A percentile compares a stretch with the other conserved stretches of the same genome.
phyloP scores from a whole-genome alignment of 331 rosid genomes.

The Erythrophleum ivorense region DNA sequence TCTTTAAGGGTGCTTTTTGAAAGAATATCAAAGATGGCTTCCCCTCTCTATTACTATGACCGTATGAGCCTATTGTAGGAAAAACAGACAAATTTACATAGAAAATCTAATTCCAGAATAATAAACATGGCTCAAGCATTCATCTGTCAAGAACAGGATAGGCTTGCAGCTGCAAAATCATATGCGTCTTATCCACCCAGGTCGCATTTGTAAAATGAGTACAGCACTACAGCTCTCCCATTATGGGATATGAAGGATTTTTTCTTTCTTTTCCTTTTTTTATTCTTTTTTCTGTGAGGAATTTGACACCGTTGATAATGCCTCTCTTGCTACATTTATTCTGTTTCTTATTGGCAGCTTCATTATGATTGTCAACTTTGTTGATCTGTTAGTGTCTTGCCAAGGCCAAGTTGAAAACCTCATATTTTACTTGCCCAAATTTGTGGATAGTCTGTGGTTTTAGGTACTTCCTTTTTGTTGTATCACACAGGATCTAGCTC shows the following conservation, averaged over 20 bases:
- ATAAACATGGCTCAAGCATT: background rate
- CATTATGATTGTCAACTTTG: background rate
- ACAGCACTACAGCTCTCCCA: background rate
- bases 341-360: background rate
- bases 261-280: background rate
- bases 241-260: background rate
- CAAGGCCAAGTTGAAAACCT: background rate
- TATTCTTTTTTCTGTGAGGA: background rate
- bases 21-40: background rate
- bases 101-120: background rate
- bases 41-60: background rate
- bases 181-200: background rate
- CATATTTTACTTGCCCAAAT: background rate
- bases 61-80: background rate
- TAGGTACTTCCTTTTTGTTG: background rate
- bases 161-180: background rate
- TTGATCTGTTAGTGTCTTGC: background rate
- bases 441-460: conserved; percentile 14
- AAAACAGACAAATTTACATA: background rate
- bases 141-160: background rate
- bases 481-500: background rate
- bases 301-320: background rate
- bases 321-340: background rate
- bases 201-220: background rate
- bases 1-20: background rate